phyloP scores from a whole-genome alignment of 139 green algal species.

The Yamagishiella unicocca region DNA sequence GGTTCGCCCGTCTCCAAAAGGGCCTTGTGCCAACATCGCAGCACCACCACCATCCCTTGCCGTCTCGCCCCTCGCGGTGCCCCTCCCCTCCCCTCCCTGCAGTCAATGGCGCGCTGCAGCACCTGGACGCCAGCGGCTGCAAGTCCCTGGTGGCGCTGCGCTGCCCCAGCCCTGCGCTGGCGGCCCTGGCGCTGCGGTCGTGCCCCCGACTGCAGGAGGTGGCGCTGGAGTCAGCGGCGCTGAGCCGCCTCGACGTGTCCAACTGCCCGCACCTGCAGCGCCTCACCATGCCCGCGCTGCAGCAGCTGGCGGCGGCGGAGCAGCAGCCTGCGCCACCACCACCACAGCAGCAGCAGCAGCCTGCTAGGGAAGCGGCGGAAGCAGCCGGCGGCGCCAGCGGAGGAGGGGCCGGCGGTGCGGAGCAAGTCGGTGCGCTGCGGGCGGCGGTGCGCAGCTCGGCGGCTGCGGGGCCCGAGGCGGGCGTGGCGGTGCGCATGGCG shows the following conservation, averaged over 20 bases:
- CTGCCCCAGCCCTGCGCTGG: conserved; percentile 21
- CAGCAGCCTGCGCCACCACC: background rate
- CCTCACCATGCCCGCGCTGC: conserved; percentile 22
- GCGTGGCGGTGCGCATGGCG: conserved; percentile 34
- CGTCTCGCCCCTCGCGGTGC: no score
- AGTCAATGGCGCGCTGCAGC: conserved; percentile 15
- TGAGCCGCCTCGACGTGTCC: conserved; percentile 39
- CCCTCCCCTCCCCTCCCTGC: background rate
- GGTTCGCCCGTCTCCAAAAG: no score
- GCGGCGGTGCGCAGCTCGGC: background rate
- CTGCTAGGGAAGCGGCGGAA: background rate
- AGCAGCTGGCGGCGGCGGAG: background rate
- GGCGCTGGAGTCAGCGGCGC: conserved; percentile 11
- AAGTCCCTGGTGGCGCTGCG: conserved; percentile 47
- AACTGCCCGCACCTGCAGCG: conserved; percentile 28
- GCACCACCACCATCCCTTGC: no score
- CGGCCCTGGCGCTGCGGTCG: conserved; percentile 12
- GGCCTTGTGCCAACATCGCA: no score
- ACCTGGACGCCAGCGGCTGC: conserved; percentile 55
- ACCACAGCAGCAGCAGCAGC: background rate
- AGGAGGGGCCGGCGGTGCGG: background rate
- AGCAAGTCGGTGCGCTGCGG: background rate
- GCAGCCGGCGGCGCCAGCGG: background rate
- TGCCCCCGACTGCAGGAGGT: conserved; percentile 38
- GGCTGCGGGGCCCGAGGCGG: background rate